These are phyloP conservation scores for Fusarium odoratissimum DNA, from an alignment of 2,329 filamentous ascomycete species.

Conservation along the genomic window DNA sequence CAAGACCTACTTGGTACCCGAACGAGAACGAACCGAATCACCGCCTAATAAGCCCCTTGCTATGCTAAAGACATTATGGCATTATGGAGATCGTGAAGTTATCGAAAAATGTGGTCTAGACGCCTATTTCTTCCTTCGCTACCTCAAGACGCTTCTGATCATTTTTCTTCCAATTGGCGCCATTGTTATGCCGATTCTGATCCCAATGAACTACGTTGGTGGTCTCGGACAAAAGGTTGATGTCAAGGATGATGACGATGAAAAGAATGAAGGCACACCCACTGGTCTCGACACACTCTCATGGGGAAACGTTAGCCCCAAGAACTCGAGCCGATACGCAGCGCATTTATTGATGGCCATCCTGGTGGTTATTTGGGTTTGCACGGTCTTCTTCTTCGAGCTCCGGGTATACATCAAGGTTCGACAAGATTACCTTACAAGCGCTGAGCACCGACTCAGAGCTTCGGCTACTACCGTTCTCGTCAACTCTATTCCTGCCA, in stretches of 20 bases:
- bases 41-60: constrained; percentile 65
- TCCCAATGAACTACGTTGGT: constrained; percentile 84
- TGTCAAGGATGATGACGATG: constrained; percentile 38
- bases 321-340: constrained; percentile 78
- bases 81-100: constrained; percentile 80
- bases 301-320: constrained; percentile 83
- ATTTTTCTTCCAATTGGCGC: constrained; percentile 88
- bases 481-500: constrained; percentile 87
- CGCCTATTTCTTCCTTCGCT: constrained; percentile 97
- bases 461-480: constrained; percentile 96
- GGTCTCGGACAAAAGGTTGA: constrained; percentile 71
- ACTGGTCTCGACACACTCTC: constrained; percentile 84
- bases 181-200: constrained; percentile 83
- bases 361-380: constrained; percentile 83
- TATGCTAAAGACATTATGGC: constrained; percentile 69
- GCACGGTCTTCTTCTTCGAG: constrained; percentile 87
- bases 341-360: constrained; percentile 87
- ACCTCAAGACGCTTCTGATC: constrained; percentile 79
- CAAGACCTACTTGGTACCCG: constrained; percentile 86
- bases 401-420: constrained; percentile 90
- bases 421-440: constrained; percentile 93
- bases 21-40: constrained; percentile 82
- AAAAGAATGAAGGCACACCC: constrained; percentile 44
- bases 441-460: constrained; percentile 90
- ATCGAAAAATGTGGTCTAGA: constrained; percentile 97